Base-by-base conservation (phyloP, 2,329 filamentous ascomycete species). In the Xylaria polymorpha region DNA sequence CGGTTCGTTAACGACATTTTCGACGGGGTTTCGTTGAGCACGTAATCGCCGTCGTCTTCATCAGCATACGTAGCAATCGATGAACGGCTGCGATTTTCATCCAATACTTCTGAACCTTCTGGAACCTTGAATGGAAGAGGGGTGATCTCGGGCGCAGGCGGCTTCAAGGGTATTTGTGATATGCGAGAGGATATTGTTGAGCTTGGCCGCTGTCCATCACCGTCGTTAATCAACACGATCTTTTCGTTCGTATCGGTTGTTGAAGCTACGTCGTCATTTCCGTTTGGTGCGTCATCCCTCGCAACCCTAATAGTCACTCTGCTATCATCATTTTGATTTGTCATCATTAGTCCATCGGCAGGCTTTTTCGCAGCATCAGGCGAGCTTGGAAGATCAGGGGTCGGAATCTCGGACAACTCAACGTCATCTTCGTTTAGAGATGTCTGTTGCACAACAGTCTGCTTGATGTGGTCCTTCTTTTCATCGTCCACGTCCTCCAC, bases 1-100 rank as follows among this genome's bases (percentile, higher is more conserved):
- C 84, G 82, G 59, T 85, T 85, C 4, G 82, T 83, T 20, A 85
- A 71, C 3, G 78, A 77, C 12, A 69, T 64, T 35, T 74, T 74
- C 4, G 85, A 84, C 15, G 76, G 75, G 25, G 80, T 79, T 61
- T 77, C 80, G 72, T 71, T 75, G 35, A 69, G 69, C 66, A 53
- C 72, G 58, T 64, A 73, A 56, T 71, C 77, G 51, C 62, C 68
- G 12, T 79, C 85, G 35, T 90, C 85, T 39, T 85, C 82, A 66
- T 91, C 90, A 18, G 91, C 90, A 74, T 91, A 86, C 0, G 92
- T 92, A 3, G 91, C 92, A 22, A 92, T 84, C 1, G 92, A 92
- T 2, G 91, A 93, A 35, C 85, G 81, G 67, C 87, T 85, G 22
- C 84, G 71, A 18, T 74, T 72, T 32, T 55, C 64, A 18, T 69